A percentile compares a stretch with the other conserved stretches of the same genome.
phyloP scores from a whole-genome alignment of 352 stramenopile genomes.

The Phytophthora hibernalis region DNA sequence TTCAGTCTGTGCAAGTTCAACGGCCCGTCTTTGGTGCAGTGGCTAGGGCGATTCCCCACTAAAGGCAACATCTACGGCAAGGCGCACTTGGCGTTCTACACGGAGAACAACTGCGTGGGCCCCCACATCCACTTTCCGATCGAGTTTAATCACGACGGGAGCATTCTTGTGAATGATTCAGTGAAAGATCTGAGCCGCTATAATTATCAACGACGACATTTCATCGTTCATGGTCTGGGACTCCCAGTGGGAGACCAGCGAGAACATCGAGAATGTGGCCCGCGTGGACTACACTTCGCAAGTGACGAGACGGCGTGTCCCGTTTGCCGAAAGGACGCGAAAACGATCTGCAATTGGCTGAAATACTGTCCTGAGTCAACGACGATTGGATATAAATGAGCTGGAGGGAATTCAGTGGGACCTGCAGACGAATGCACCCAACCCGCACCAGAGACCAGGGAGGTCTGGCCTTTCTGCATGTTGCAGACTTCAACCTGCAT shows the following conservation, averaged over 20 bases:
- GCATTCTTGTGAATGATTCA: not conserved
- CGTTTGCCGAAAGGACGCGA: slow-evolving; percentile 33
- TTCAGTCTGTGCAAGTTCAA: slow-evolving; percentile 14
- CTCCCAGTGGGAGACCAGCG: slow-evolving; percentile 12
- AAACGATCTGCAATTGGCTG: slow-evolving; percentile 20
- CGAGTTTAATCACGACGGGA: not conserved
- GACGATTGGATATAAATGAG: slow-evolving; percentile 16
- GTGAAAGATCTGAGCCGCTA: not conserved
- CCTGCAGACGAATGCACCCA: slow-evolving; percentile 13
- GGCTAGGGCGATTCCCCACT: not conserved
- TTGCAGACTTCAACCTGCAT: slow-evolving; percentile 3
- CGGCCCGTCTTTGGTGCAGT: not conserved
- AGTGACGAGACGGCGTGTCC: not conserved
- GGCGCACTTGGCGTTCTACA: slow-evolving; percentile 6
- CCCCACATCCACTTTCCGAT: slow-evolving; percentile 6
- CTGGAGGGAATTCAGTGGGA: not conserved
- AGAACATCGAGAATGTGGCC: not conserved
- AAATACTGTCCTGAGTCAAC: not conserved
- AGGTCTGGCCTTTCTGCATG: slow-evolving; percentile 16
- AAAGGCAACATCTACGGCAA: slow-evolving; percentile 2
- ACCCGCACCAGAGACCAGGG: not conserved
- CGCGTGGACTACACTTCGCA: not conserved
- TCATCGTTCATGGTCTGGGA: slow-evolving; percentile 13
- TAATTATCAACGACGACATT: slow-evolving; percentile 10
- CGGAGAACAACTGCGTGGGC: slow-evolving; percentile 1